Evolutionary conservation across 2,329 filamentous ascomycete species (phyloP), one percentile per base, ranked within the genome.

Genomic region (Lomentospora prolificans): DNA sequence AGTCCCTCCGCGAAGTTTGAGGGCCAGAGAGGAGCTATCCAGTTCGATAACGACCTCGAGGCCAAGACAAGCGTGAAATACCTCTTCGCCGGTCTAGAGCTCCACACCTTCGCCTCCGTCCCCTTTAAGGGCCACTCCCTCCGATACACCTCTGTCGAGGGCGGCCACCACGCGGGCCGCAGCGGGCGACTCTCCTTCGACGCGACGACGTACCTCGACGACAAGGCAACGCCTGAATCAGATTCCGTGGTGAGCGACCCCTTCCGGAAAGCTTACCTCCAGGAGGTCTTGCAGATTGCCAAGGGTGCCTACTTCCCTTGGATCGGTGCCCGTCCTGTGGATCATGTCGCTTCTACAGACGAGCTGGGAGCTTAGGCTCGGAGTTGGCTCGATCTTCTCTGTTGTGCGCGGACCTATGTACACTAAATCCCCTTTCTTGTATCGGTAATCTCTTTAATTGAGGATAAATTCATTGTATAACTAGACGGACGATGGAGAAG

Each of bases 91-190:
- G 77, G 78, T 6, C 68, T 80, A 1, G 78, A 83, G 61, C 68
- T 82, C 39, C 77, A 75, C 50, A 75, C 76, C 57, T 65, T 69
- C 24, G 65, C 75, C 50, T 67, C 74, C 8, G 65, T 73, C 39
- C 63, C 70, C 2, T 76, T 73, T 64, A 59, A 67, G 5, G 71
- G 69, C 46, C 73, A 76, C 65, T 73, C 64, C 9, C 66, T 83
- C 7, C 70, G 69, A 6, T 81, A 81, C 69, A 77, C 71, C 19
- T 75, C 70, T 61, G 70, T 81, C 58, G 75, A 81, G 58, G 76
- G 71, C 4, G 78, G 78, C 0, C 70, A 71, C 53, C 74, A 76
- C 57, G 75, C 74, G 52, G 78, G 78, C 4, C 74, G 73, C 10
- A 70, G 76, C n/a, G 72, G 75, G 19, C 75, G 79, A 61, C 64